Evolutionary conservation across 1,284 basidiomycete species (phyloP).

Genomic region (Apiotrichum laibachii): DNA sequence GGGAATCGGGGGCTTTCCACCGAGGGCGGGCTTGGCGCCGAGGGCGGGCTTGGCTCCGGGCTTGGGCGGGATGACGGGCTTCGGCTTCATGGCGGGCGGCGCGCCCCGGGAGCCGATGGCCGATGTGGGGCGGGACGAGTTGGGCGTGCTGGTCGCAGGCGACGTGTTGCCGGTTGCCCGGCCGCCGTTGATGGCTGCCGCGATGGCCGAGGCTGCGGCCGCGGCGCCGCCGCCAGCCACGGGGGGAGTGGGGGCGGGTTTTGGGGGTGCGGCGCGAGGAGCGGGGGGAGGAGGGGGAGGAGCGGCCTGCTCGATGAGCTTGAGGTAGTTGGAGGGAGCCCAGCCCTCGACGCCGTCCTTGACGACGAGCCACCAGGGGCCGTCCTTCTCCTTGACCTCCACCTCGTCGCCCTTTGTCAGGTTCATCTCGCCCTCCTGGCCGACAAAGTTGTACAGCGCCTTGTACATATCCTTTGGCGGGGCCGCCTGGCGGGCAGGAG

Average conservation of each 20-base stretch:
- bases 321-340: constrained; percentile 93
- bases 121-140: constrained; percentile 58
- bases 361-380: constrained; percentile 95
- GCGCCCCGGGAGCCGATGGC: constrained; percentile 40
- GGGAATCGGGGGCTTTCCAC: constrained; percentile 41
- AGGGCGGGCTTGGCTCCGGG: constrained; percentile 44
- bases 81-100: constrained; percentile 52
- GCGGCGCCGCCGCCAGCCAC: constrained; percentile 53
- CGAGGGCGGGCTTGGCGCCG: constrained; percentile 1
- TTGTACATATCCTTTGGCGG: constrained; percentile 74
- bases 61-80: constrained; percentile 53
- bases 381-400: constrained; percentile 88
- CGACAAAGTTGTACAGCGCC: constrained; percentile 83
- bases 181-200: constrained; percentile 13
- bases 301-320: constrained; percentile 60
- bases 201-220: constrained; percentile 15
- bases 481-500: constrained; percentile 58
- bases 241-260: constrained; percentile 50
- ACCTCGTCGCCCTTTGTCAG: constrained; percentile 87
- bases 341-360: constrained; percentile 82
- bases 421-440: constrained; percentile 87
- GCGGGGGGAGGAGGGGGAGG: constrained; percentile 63
- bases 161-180: constrained; percentile 58
- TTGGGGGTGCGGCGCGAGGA: constrained; percentile 52
- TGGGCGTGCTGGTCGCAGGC: constrained; percentile 53